Base-by-base conservation (phyloP, 1,284 basidiomycete genomes). In the Cryptococcus floricola region DNA sequence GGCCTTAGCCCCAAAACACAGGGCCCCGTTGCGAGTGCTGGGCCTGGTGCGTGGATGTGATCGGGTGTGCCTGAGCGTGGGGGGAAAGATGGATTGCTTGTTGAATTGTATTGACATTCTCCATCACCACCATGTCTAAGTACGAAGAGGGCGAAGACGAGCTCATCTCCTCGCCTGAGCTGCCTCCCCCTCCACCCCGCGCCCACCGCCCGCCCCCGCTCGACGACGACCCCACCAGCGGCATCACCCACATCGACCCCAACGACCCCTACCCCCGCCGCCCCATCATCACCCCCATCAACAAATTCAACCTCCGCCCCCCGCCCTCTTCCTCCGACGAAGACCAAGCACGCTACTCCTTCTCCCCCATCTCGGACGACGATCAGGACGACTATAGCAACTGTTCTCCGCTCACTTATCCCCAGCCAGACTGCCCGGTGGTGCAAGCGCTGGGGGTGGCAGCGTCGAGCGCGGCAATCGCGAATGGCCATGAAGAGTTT, bases 401-500 rank as follows among this genome's bases (percentile, higher is more conserved):
- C 16, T 8, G 25, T 10, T 2, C 42, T 25, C 50, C 56, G 3
- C 37, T 57, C 18, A 57, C 56, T 10, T 37, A 27, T 16, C 43
- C 41, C 28, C 14, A 31, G 8, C 46, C 31, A 19, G 47, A 50
- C 13, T 37, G 50, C 31, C 8, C 16, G 5, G 46, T 46, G 3
- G 50, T 50, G 16, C 50, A 52, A 23, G 45, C 57, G 9, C 27
- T 58, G 13, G 57, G 53, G 14, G 49, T 58, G 4, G n/a, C 53
- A 12, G 12, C 46, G 3, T 52, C 49, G 3, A n/a, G 46, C 18
- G 28, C 5, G 27, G 31, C 9, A 9, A 14, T 34, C 31, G 41
- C 19, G 23, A 27, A 10, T 23, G 38, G 45, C 49, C 43, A 8
- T 5, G 18, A 16, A 5, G 48, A 34, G 7, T 58, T 58, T 34